Percentiles rank a stretch among this genome's conserved stretches.
Conservation (phyloP, 352 stramenopile genomes). For the Globisporangium alternatum region DNA sequence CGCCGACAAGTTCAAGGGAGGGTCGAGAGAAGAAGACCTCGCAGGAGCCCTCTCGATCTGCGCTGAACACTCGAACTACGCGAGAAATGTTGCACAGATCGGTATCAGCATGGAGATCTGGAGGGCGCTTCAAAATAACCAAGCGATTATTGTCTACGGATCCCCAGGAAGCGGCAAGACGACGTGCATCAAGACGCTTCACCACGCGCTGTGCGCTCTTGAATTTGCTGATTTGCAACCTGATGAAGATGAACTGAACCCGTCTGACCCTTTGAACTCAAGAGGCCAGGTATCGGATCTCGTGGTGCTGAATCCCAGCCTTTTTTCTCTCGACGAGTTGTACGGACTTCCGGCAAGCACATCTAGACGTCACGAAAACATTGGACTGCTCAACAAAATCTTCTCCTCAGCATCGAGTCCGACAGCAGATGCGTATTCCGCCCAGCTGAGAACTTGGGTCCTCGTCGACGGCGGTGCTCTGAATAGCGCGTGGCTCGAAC, state of each 20-base stretch:
- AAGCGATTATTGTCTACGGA: constrained; percentile 39
- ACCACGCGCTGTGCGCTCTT: constrained; percentile 45
- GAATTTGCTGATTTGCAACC: constrained; percentile 23
- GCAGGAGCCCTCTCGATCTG: constrained; percentile 46
- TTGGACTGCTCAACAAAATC: constrained; percentile 6
- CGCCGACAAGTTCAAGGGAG: constrained; percentile 2
- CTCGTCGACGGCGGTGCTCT: constrained; percentile 25
- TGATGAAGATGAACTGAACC: not conserved
- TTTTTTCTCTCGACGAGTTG: constrained; percentile 33
- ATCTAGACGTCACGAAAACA: not conserved
- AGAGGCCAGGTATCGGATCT: constrained; percentile 18
- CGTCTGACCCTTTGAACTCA: not conserved
- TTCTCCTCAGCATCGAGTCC: not conserved
- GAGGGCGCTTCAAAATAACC: constrained; percentile 26
- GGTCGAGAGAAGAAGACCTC: constrained; percentile 26
- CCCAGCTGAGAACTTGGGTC: constrained; percentile 23
- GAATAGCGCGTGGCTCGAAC: constrained; percentile 25
- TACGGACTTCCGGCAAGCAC: constrained; percentile 18
- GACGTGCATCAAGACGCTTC: constrained; percentile 43
- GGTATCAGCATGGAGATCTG: constrained; percentile 39
- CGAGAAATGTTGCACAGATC: constrained; percentile 16
- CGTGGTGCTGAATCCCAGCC: constrained; percentile 28
- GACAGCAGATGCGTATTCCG: not conserved
- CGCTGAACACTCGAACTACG: constrained; percentile 25
- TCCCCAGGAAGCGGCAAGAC: constrained; percentile 38